Evolutionary conservation across 208 protist species (phyloP).

Genomic region (Trypanosoma mega): DNA sequence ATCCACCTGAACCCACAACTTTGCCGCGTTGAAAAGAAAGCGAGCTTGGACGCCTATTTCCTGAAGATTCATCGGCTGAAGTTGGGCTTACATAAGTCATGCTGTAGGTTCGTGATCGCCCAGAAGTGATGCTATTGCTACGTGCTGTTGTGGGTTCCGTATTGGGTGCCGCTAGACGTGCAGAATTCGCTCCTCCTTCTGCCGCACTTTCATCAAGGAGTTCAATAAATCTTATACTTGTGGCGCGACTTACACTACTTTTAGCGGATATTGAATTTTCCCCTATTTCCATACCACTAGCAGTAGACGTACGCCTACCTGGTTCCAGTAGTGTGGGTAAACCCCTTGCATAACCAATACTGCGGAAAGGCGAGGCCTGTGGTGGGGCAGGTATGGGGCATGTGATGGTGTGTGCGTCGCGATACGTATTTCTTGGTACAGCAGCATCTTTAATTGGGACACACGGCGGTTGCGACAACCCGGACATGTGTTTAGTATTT

Average conservation of each 20-base stretch:
- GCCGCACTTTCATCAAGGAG: background rate
- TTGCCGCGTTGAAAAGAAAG: slow-evolving; percentile 62
- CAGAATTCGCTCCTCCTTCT: slow-evolving; percentile 2
- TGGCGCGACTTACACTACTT: background rate
- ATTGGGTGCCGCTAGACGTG: background rate
- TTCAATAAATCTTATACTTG: slow-evolving; percentile 2
- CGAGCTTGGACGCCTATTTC: slow-evolving; percentile 22
- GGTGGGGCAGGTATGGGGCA: background rate
- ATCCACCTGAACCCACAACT: slow-evolving; percentile 66
- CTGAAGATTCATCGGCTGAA: slow-evolving; percentile 10
- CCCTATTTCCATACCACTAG: background rate
- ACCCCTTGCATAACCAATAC: background rate
- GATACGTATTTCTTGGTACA: background rate
- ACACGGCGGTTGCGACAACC: background rate
- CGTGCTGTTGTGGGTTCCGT: background rate
- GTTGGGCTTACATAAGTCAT: background rate
- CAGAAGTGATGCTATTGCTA: background rate
- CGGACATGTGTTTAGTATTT: background rate
- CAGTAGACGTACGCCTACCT: background rate
- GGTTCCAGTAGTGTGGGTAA: background rate
- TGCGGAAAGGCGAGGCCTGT: background rate
- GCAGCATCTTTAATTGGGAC: slow-evolving; percentile 1
- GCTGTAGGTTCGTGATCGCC: background rate
- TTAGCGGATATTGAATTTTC: background rate
- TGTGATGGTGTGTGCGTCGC: background rate